These are phyloP conservation scores for Tardiomyces digboiensis DNA, from an alignment of 1,139 yeast genomes.

Conservation along the genomic window DNA sequence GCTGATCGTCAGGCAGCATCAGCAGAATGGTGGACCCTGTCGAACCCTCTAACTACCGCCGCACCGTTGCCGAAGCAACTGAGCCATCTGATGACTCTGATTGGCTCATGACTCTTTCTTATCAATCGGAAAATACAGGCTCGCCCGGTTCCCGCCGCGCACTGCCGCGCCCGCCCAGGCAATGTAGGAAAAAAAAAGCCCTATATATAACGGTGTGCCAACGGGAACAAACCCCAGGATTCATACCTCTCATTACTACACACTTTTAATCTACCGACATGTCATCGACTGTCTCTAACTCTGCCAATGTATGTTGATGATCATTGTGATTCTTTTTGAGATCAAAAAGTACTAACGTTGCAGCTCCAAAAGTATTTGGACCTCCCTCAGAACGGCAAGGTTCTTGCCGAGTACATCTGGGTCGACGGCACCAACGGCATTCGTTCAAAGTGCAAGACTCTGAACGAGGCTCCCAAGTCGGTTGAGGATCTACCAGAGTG, in stretches of 20 bases:
- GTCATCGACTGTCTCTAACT: not conserved
- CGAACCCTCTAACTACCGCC: no score
- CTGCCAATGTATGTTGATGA: no score
- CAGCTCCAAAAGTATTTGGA: constrained; percentile 76
- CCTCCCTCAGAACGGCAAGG: constrained; percentile 76
- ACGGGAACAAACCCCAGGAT: no score
- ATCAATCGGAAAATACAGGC: not conserved
- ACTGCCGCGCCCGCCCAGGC: not conserved
- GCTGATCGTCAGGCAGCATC: no score
- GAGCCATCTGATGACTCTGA: not conserved
- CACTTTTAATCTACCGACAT: no score
- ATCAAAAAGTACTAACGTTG: no score
- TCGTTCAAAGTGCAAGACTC: constrained; percentile 92
- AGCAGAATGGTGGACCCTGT: no score
- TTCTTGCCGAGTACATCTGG: constrained; percentile 97
- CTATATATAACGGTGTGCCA: not conserved
- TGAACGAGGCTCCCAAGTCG: constrained; percentile 54
- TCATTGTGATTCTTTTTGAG: no score
- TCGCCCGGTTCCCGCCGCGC: constrained; percentile 1
- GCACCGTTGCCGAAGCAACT: not conserved
- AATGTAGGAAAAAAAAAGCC: not conserved
- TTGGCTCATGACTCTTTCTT: not conserved
- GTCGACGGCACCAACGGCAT: constrained; percentile 87
- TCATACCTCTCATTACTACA: no score
- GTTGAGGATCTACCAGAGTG: constrained; percentile 94